phyloP scores from a whole-genome alignment of 768 basidiomycete genomes.

The Suillus brevipes region DNA sequence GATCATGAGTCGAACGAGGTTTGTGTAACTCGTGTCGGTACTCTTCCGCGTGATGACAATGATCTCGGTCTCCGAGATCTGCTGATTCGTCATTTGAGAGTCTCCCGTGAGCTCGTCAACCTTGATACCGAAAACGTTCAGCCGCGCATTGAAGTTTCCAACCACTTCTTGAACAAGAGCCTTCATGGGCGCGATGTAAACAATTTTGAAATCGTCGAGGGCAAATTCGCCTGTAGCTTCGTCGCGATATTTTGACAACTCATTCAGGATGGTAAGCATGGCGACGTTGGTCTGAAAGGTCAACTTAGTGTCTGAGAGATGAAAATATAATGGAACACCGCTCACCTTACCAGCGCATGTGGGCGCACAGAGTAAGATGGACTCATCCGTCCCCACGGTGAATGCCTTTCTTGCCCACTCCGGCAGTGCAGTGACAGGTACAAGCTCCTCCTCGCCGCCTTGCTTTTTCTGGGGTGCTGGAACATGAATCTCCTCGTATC shows the following conservation, averaged over 20 bases:
- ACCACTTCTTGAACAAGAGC: slow-evolving; percentile 99
- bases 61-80: slow-evolving; percentile 95
- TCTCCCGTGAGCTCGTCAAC: slow-evolving; percentile 97
- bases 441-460: slow-evolving; percentile 60
- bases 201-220: slow-evolving; percentile 89
- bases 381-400: slow-evolving; percentile 88
- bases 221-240: slow-evolving; percentile 79
- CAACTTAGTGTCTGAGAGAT: slow-evolving; percentile 9
- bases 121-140: slow-evolving; percentile 70
- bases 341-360: slow-evolving; percentile 97
- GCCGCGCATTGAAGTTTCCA: slow-evolving; percentile 83
- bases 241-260: slow-evolving; percentile 86
- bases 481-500: slow-evolving; percentile 97
- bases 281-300: slow-evolving; percentile 89
- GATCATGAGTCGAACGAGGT: slow-evolving; percentile 93
- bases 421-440: slow-evolving; percentile 74
- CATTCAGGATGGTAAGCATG: slow-evolving; percentile 91
- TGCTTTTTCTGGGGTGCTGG: slow-evolving; percentile 85
- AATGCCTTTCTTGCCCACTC: slow-evolving; percentile 89
- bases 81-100: slow-evolving; percentile 96
- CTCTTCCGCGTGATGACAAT: slow-evolving; percentile 98
- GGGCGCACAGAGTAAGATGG: slow-evolving; percentile 93
- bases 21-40: slow-evolving; percentile 95
- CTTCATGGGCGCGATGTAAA: slow-evolving; percentile 99
- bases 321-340: background rate